Base-by-base conservation (phyloP, 352 stramenopile genomes). In the Phytophthora brassicae region DNA sequence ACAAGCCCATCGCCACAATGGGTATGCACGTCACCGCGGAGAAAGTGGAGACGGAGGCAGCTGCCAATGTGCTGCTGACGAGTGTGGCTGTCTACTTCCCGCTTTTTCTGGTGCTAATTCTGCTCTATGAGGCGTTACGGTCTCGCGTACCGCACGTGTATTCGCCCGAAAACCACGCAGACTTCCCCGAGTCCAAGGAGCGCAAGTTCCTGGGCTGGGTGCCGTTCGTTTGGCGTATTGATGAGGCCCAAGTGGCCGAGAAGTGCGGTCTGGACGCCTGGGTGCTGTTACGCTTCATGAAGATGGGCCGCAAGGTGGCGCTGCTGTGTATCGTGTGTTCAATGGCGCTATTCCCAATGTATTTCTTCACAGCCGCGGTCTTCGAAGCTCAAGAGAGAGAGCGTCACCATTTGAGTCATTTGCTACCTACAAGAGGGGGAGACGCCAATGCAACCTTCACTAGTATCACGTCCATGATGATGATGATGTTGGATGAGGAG, bases 281-380 rank as follows among this genome's bases (percentile, higher is more conserved):
- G 75, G 77, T 92, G 54, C 80, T 92, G 50, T 55, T 92, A 56
- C 83, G 81, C 46, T 94, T 94, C 51, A 70, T 91, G 35, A 77
- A 79, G 23, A 74, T 94, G 39, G 74, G 79, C 8, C 77, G 86
- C 33, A 89, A 89, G 36, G 75, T 92, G 44, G 79, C 82, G 20
- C 60, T 77, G 22, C 57, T 94, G 52, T 76, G 64, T 14, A 41
- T 89, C 42, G 26, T 76, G 45, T 78, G 66, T 16, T 89, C 82
- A 4, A 36, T 89, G n/a, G 69, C 70, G 17, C 81, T 90, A 50
- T 89, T 91, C 50, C 80, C 84, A 29, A 75, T 94, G 55, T 91
- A 88, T 64, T 72, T 66, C 55, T 76, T 74, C 56, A 81, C 66
- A 12, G 70, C 73, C 11, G 74, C 72, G n/a, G 64, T 72, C 20